Evolutionary conservation across 352 stramenopile species (phyloP), one percentile per base, ranked within the genome.

Genomic region (Pythium diclinum): DNA sequence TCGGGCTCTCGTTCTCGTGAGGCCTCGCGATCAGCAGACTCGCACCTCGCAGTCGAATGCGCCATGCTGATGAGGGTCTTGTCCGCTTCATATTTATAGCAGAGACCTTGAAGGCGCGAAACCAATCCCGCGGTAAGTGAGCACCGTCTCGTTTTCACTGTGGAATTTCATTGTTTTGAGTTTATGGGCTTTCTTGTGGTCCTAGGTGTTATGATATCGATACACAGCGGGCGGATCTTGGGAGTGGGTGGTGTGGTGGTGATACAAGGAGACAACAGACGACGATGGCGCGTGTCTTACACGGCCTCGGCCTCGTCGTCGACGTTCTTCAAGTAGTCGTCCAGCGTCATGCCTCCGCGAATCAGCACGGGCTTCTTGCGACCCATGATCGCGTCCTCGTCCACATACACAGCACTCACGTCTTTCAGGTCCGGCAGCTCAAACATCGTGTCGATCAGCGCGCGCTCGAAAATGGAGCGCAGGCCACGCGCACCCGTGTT

Each of bases 371-470:
- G 92, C 66, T 87, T 88, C 67, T 95, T 91, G 63, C 86, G 79
- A 21, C 91, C 92, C 59, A 89, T 76, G 44, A 98, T 95, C 2
- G 92, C 92, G 32, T 92, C 79, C 65, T 92, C 89, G 77, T 99
- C 94, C 55, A 99, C 84, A 59, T 97, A 98, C 56, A 98, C 90
- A 13, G 93, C 97, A 58, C 85, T 91, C 40, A 98, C 92, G 67
- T 97, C 80, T 34, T 81, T 68, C 56, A 95, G 80, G 28, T 97
- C 96, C 13, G 96, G 96, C 56, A 98, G 85, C 28, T 98, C 91
- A 78, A 98, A 99, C 87, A 98, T 98, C 32, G 94, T 97, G 63
- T 99, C 94, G 81, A 98, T 96, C 23, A 99, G 84, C 30, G 96
- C 88, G 40, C 80, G 79, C 69, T 97, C 96, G 53, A 98, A 97